phyloP scores from a whole-genome alignment of 2,329 filamentous ascomycete genomes.

The Trichoderma atrobrunneum region DNA sequence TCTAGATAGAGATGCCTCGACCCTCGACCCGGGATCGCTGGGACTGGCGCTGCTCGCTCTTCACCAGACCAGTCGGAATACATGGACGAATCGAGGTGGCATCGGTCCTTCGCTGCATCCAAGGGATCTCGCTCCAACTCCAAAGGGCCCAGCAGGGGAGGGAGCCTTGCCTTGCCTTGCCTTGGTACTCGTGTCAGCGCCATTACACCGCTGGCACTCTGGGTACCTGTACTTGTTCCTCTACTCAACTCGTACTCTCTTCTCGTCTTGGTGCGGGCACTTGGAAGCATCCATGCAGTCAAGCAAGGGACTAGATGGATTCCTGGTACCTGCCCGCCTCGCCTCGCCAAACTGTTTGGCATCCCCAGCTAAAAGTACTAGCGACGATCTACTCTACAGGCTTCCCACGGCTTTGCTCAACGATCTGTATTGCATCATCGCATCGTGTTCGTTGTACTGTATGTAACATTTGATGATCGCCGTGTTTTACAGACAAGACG shows the following conservation, averaged over 20 bases:
- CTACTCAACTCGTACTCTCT: not conserved
- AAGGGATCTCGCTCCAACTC: not conserved
- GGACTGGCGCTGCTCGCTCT: not conserved
- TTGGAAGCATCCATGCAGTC: not conserved
- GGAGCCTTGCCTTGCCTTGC: not conserved
- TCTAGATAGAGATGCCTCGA: not conserved
- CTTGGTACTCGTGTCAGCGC: not conserved
- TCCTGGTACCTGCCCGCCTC: not conserved
- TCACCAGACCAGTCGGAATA: not conserved
- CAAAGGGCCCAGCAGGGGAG: not conserved
- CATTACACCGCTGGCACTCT: not conserved
- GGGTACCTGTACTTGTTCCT: not conserved
- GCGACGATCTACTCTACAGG: not conserved
- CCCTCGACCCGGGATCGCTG: not conserved
- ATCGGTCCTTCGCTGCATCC: not conserved
- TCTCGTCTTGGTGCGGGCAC: not conserved
- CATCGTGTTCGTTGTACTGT: not conserved
- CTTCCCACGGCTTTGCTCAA: not conserved
- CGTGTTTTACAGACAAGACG: not conserved
- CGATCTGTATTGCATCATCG: not conserved
- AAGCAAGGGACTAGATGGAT: not conserved
- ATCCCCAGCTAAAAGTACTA: not conserved
- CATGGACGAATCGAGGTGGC: not conserved
- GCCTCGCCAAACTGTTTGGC: not conserved
- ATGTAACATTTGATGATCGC: not conserved